A percentile compares a stretch with the other conserved stretches of the same genome.
These are phyloP conservation scores for Fusarium agapanthi DNA, from an alignment of 2,329 filamentous ascomycete genomes.

Conservation along the genomic window DNA sequence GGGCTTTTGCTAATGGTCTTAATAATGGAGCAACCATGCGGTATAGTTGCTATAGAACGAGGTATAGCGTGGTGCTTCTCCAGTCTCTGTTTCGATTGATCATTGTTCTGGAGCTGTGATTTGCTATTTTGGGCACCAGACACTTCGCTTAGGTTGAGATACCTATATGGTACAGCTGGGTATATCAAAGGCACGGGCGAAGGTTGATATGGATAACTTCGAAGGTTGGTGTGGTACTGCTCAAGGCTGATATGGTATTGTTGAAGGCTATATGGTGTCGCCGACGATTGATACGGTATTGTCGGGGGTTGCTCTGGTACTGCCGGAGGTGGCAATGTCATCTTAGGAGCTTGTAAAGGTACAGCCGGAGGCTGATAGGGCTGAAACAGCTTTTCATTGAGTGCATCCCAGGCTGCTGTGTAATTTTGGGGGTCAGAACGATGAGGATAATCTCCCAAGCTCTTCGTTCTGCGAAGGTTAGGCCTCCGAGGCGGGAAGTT, in stretches of 20 bases:
- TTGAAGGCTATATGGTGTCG: not conserved
- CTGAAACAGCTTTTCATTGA: not conserved
- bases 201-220: not conserved
- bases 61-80: not conserved
- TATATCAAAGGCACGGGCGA: not conserved
- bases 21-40: not conserved
- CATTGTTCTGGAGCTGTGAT: not conserved
- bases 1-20: not conserved
- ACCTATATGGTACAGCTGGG: not conserved
- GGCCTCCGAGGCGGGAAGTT: accelerated
- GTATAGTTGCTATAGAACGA: not conserved
- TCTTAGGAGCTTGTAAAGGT: not conserved
- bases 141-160: not conserved
- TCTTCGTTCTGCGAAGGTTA: not conserved
- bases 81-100: not conserved
- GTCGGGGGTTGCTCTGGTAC: not conserved
- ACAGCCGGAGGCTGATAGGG: not conserved
- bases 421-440: not conserved
- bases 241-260: not conserved
- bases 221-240: not conserved
- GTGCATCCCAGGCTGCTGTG: not conserved
- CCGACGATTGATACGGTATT: not conserved
- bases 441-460: not conserved
- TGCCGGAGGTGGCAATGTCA: not conserved
- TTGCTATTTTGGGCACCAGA: too few relatives aligned